Base-by-base conservation (phyloP, 2,329 filamentous ascomycete genomes). In the Aspergillus pseudoterreus region DNA sequence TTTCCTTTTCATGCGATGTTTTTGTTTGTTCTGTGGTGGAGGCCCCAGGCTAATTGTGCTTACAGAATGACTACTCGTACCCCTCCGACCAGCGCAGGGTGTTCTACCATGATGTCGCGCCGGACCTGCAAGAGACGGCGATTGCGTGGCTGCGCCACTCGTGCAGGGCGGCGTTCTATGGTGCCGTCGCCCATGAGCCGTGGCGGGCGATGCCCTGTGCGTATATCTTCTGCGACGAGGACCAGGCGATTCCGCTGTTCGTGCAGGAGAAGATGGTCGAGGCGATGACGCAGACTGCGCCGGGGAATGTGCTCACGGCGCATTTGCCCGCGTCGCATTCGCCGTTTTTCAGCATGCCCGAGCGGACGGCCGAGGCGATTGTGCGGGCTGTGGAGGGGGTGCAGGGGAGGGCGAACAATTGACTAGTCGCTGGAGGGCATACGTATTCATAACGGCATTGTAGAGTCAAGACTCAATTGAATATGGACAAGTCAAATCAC, bases 311-410 rank as follows among this genome's bases (percentile, higher is more conserved):
- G 8, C 33, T n/a, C n/a, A 47, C 63, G 5, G 52, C 53, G 6
- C 60, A 51, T 14, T 62, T 66, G 24, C 68, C 53, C 0, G 58
- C 66, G 1, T 66, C 69, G 1, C 74, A 77, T 57, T 73, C 69
- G 56, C 74, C 72, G 15, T 77, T 75, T 55, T 51, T 75, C 56
- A 72, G 68, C 32, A 67, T 61, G 59, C 67, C 71, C 0, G 64
- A 64, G 43, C 63, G 64, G 44, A 59, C 69, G 46, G 71, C 66
- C 4, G 59, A 54, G 12, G 63, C 66, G 51, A 45, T 50, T 10
- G 12, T 6, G 14, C n/a, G 22, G 15, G 21, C 41, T 41, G 12
- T 41, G 15, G 6, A 9, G 22, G 45, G 32, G 22, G 15, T 42
- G 10, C 8, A 10, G 27, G 27, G 27, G 14, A 38, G 35, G 15